A percentile compares a stretch with the other conserved stretches of the same genome.
phyloP scores from a whole-genome alignment of 2,329 filamentous ascomycete genomes.

The Colletotrichum simmondsii region DNA sequence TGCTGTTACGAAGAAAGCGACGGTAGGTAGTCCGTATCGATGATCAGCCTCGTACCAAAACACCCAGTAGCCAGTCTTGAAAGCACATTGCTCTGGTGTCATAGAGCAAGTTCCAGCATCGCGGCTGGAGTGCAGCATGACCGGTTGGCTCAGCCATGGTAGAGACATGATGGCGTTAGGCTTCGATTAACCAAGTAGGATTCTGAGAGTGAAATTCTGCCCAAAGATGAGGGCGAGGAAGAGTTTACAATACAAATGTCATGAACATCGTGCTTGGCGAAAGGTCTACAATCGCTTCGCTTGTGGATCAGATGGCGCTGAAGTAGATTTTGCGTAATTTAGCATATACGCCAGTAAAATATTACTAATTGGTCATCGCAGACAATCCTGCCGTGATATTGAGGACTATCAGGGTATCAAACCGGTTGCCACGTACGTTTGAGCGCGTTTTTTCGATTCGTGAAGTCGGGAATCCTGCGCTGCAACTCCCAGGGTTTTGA shows the following conservation, averaged over 20 bases:
- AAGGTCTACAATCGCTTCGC: background rate
- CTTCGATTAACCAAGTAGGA: background rate
- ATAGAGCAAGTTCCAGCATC: slow-evolving; percentile 43
- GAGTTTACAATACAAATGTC: background rate
- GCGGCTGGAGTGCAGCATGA: slow-evolving; percentile 52
- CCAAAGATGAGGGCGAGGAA: background rate
- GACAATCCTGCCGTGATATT: background rate
- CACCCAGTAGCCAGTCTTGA: slow-evolving; percentile 56
- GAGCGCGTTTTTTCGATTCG: background rate
- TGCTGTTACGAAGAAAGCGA: slow-evolving; percentile 62
- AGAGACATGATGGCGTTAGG: slow-evolving; percentile 12
- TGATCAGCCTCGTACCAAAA: slow-evolving; percentile 57
- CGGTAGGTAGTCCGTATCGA: slow-evolving; percentile 61
- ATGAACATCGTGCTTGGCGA: background rate
- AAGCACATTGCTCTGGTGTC: slow-evolving; percentile 56
- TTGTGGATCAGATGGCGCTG: background rate
- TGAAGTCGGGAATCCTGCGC: background rate
- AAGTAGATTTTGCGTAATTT: background rate
- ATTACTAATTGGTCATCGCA: background rate
- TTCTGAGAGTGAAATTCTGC: background rate
- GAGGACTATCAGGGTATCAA: background rate
- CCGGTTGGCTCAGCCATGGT: slow-evolving; percentile 52
- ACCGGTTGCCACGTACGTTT: background rate
- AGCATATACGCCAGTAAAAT: background rate
- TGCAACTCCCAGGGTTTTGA: slow-evolving; percentile 3